Conservation (phyloP, 805 yeast genomes). For the Candida ipomoeae region DNA sequence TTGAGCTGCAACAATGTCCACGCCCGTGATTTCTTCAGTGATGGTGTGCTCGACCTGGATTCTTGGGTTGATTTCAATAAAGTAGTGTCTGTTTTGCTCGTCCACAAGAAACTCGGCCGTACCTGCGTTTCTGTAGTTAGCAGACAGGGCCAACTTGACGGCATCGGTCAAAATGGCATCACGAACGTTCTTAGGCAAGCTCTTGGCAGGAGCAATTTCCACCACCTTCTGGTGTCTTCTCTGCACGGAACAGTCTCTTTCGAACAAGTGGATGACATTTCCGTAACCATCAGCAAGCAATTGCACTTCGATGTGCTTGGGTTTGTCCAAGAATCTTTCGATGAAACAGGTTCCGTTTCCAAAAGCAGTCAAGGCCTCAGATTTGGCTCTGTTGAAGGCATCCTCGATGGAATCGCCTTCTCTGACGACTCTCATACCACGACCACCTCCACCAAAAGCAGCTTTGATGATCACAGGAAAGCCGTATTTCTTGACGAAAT, state of each 20-base stretch:
- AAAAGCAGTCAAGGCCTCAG: constrained; percentile 93
- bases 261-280: constrained; percentile 91
- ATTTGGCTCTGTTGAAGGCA: constrained; percentile 88
- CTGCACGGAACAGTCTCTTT: constrained; percentile 99
- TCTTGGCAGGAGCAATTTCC: constrained; percentile 96
- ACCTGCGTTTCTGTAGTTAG: constrained; percentile 95
- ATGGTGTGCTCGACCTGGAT: constrained; percentile 98
- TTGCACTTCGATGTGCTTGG: constrained; percentile 98
- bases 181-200: constrained; percentile 75
- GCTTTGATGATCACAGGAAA: constrained; percentile 97
- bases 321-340: constrained; percentile 90
- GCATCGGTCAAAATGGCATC: constrained; percentile 94
- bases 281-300: constrained; percentile 91
- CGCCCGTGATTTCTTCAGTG: constrained; percentile 98
- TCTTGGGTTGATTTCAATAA: constrained; percentile 97
- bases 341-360: constrained; percentile 98
- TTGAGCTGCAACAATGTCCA: constrained; percentile 96
- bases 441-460: constrained; percentile 99
- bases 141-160: constrained; percentile 81
- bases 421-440: constrained; percentile 98
- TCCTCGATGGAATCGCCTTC: constrained; percentile 92
- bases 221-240: constrained; percentile 99
- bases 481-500: constrained; percentile 79
- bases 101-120: constrained; percentile 97
- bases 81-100: constrained; percentile 88